phyloP scores from a whole-genome alignment of 768 basidiomycete species.

The Pleurotus pulmonarius region DNA sequence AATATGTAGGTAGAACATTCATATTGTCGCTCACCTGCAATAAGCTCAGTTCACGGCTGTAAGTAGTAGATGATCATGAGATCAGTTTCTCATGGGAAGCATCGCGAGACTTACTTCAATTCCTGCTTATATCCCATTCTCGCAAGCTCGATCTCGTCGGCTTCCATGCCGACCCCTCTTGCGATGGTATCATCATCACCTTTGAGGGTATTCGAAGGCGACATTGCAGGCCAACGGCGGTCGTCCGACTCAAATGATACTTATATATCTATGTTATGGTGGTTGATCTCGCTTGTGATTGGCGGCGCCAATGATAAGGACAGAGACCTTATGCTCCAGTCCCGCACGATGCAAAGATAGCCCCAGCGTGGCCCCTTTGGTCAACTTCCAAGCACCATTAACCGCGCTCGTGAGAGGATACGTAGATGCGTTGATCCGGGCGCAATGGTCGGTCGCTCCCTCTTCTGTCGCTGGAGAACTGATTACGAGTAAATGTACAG shows the following conservation, averaged over 20 bases:
- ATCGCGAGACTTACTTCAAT: slow-evolving; percentile 40
- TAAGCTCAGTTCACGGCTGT: slow-evolving; percentile 58
- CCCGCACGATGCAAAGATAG: background rate
- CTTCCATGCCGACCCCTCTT: slow-evolving; percentile 22
- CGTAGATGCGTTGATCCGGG: too few species aligned
- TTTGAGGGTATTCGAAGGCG: slow-evolving; percentile 6
- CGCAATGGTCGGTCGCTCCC: too few species aligned
- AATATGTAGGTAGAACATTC: background rate
- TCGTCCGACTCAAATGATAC: background rate
- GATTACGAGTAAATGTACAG: too few species aligned
- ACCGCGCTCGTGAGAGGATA: too few species aligned
- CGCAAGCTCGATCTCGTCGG: slow-evolving; percentile 61
- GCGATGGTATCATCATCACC: slow-evolving; percentile 3
- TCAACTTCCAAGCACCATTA: background rate
- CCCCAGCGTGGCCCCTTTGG: background rate
- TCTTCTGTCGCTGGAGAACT: too few species aligned
- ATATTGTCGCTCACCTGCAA: slow-evolving; percentile 41
- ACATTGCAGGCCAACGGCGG: background rate
- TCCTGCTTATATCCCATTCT: slow-evolving; percentile 75
- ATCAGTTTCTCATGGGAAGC: background rate
- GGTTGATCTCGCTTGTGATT: slow-evolving; percentile 1
- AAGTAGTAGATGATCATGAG: background rate
- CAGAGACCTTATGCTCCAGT: background rate
- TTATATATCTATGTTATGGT: background rate
- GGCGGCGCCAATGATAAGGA: slow-evolving; percentile 4